phyloP scores from a whole-genome alignment of 768 basidiomycete species.

The Inosperma sp. region DNA sequence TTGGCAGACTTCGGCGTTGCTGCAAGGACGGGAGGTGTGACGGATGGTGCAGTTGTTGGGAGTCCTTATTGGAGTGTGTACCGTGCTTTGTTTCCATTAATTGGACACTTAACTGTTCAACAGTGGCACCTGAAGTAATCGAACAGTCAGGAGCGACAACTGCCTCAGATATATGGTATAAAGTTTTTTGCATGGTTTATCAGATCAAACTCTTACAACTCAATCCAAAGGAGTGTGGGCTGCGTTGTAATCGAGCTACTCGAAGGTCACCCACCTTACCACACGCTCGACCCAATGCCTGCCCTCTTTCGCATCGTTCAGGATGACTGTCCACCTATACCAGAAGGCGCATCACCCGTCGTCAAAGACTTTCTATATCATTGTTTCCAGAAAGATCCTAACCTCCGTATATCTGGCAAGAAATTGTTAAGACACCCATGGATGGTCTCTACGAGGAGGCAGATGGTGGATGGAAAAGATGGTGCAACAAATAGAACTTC shows the following conservation, averaged over 20 bases:
- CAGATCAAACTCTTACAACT: constrained; percentile 4
- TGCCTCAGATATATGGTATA: constrained; percentile 87
- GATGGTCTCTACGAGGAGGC: constrained; percentile 85
- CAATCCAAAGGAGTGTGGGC: constrained; percentile 68
- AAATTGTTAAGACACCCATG: constrained; percentile 92
- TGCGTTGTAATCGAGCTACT: constrained; percentile 97
- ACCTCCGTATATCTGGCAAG: constrained; percentile 89
- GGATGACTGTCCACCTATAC: constrained; percentile 95
- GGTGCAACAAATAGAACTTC: constrained; percentile 14
- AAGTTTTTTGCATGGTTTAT: neutral
- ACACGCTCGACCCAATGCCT: constrained; percentile 95
- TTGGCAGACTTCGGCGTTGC: constrained; percentile 99
- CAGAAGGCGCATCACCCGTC: constrained; percentile 90
- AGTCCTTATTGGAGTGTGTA: constrained; percentile 96
- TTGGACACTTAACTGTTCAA: neutral
- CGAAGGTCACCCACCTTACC: constrained; percentile 90
- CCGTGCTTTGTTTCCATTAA: constrained; percentile 3
- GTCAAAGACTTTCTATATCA: constrained; percentile 96
- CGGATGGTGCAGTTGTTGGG: constrained; percentile 91
- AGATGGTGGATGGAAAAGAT: constrained; percentile 48
- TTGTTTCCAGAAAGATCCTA: constrained; percentile 97
- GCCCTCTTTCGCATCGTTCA: constrained; percentile 98
- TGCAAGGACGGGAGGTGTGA: constrained; percentile 66
- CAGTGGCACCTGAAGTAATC: constrained; percentile 98
- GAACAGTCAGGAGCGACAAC: constrained; percentile 97